A percentile compares a stretch with the other conserved stretches of the same genome.
Evolutionary conservation across 805 yeast genomes (phyloP).

Genomic region (Wickerhamiella domercqiae): DNA sequence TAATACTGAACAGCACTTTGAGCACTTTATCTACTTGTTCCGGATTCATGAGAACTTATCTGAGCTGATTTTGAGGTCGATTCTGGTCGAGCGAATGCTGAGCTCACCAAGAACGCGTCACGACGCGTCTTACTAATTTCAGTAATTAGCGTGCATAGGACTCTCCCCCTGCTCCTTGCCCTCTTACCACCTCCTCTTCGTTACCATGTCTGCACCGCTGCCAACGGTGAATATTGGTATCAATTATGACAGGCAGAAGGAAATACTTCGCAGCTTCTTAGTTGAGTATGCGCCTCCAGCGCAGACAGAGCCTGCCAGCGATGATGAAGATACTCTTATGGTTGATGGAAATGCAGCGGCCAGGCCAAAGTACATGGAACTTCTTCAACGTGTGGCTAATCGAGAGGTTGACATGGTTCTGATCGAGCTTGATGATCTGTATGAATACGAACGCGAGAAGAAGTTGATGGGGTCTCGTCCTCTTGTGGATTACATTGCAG

Average conservation of each 20-base stretch:
- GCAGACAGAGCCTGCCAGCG: conserved; percentile 13
- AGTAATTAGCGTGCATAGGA: neutral
- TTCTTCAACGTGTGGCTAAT: conserved; percentile 70
- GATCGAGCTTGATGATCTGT: conserved; percentile 75
- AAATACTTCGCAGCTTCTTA: conserved; percentile 48
- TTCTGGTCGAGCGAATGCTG: too few relatives aligned
- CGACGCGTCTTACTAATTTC: neutral
- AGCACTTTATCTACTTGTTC: too few relatives aligned
- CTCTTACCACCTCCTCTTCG: neutral
- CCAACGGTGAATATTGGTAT: conserved; percentile 32
- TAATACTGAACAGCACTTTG: too few relatives aligned
- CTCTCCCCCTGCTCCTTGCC: neutral
- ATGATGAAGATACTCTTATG: conserved; percentile 10
- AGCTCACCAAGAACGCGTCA: too few relatives aligned
- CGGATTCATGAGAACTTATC: too few relatives aligned
- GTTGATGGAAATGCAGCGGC: conserved; percentile 18
- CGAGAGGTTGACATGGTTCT: conserved; percentile 54
- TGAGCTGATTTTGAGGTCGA: too few relatives aligned
- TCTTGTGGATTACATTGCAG: conserved; percentile 44
- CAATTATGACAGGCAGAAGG: conserved; percentile 53
- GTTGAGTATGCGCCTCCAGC: conserved; percentile 40
- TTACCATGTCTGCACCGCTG: conserved; percentile 5
- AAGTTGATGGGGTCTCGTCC: conserved; percentile 24
- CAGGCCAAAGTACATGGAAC: conserved; percentile 47
- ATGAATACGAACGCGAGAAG: conserved; percentile 41